Percentiles rank a stretch among this genome's conserved stretches.
phyloP scores from a whole-genome alignment of 352 stramenopile genomes.

The Phytophthora tubulina region DNA sequence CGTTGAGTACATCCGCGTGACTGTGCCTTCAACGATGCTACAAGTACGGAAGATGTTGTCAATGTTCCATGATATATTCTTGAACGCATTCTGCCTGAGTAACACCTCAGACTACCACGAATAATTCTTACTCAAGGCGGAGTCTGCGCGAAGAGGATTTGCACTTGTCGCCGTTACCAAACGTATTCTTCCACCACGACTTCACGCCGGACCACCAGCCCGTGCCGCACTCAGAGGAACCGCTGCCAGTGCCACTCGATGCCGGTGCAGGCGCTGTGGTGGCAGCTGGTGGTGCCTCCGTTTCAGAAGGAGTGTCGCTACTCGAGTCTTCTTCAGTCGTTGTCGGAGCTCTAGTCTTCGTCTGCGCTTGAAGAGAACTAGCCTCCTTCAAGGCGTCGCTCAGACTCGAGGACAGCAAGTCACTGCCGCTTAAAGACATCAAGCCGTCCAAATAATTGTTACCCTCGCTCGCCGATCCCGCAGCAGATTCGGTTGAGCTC shows the following conservation, averaged over 20 bases:
- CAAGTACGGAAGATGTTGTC: neutral
- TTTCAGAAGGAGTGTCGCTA: slow-evolving; percentile 1
- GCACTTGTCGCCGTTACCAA: neutral
- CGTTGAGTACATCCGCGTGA: no score
- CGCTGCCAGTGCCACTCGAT: neutral
- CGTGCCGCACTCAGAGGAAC: neutral
- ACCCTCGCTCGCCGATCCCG: neutral
- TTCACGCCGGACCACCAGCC: slow-evolving; percentile 7
- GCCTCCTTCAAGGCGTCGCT: slow-evolving; percentile 1
- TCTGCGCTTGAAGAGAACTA: neutral
- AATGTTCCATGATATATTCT: neutral
- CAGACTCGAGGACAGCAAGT: slow-evolving; percentile 20
- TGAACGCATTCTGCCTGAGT: slow-evolving; percentile 2
- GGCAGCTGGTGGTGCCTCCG: neutral
- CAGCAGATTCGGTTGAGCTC: neutral
- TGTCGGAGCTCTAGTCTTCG: neutral
- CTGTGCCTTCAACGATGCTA: no score
- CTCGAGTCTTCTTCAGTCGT: neutral
- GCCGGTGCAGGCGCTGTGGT: neutral
- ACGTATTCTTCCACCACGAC: slow-evolving; percentile 3
- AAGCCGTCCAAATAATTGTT: slow-evolving; percentile 3
- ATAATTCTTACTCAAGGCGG: slow-evolving; percentile 15
- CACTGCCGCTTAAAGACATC: slow-evolving; percentile 6
- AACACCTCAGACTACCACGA: slow-evolving; percentile 4
- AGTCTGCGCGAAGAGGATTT: slow-evolving; percentile 12